A percentile compares a stretch with the other conserved stretches of the same genome.
Conservation (phyloP, 2,329 filamentous ascomycete genomes). For the Rhynchosporium graminicola region DNA sequence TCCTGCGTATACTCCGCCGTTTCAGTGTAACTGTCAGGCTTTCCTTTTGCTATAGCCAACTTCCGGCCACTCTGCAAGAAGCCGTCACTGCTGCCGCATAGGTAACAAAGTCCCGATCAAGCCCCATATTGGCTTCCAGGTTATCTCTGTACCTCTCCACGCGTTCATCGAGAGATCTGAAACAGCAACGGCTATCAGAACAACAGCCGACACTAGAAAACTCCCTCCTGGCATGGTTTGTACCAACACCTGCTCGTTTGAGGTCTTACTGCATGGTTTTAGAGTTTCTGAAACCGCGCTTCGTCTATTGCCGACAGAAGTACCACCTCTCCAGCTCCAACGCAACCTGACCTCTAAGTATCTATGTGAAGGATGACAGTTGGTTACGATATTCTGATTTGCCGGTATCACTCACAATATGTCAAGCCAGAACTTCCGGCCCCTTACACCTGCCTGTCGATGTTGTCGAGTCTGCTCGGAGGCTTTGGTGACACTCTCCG, state of each 20-base stretch:
- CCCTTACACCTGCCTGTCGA: slow-evolving; percentile 22
- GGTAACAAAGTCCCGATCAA: slow-evolving; percentile 28
- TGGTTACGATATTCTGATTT: slow-evolving; percentile 1
- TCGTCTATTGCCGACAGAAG: slow-evolving; percentile 2
- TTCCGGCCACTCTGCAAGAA: slow-evolving; percentile 28
- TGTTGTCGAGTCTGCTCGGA: slow-evolving; percentile 33
- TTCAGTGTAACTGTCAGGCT: slow-evolving; percentile 15
- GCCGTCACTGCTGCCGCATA: slow-evolving; percentile 30
- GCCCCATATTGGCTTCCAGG: slow-evolving; percentile 18
- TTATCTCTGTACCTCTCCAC: slow-evolving; percentile 34
- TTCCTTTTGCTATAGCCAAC: slow-evolving; percentile 11
- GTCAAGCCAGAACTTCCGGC: neutral
- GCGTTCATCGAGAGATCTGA: slow-evolving; percentile 37
- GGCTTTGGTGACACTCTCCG: slow-evolving; percentile 17
- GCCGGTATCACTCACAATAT: slow-evolving; percentile 17
- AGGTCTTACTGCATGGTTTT: slow-evolving; percentile 7
- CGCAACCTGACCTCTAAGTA: neutral
- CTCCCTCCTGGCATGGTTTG: neutral
- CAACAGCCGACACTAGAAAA: slow-evolving; percentile 19
- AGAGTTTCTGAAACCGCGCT: neutral
- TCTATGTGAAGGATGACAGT: neutral
- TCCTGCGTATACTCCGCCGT: slow-evolving; percentile 5
- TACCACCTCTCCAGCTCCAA: slow-evolving; percentile 5
- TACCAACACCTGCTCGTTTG: slow-evolving; percentile 1
- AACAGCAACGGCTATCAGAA: slow-evolving; percentile 36